Evolutionary conservation across 2,329 filamentous ascomycete genomes (phyloP).

Genomic region (Aspergillus niger): DNA sequence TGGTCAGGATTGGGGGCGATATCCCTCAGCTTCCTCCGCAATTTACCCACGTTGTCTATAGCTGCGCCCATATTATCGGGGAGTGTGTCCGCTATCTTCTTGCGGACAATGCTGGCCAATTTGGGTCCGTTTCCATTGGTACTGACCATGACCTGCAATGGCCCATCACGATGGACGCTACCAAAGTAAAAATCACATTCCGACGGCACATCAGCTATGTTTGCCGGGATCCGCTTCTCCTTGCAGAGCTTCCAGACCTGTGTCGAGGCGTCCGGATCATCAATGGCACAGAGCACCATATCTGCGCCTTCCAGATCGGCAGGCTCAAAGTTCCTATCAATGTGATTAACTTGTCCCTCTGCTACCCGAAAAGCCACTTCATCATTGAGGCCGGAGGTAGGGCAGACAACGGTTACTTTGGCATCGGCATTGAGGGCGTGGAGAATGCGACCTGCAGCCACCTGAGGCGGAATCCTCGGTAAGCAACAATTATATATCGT

Average conservation of each 20-base stretch:
- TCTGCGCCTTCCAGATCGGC: conserved; percentile 78
- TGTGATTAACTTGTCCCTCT: conserved; percentile 72
- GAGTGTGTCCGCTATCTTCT: conserved; percentile 74
- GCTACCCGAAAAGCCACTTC: conserved; percentile 83
- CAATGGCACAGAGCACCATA: conserved; percentile 92
- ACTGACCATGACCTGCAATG: conserved; percentile 96
- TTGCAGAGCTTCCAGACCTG: conserved; percentile 94
- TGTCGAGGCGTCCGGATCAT: conserved; percentile 88
- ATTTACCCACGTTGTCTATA: conserved; percentile 77
- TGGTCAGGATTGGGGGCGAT: conserved; percentile 72
- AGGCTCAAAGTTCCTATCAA: conserved; percentile 82
- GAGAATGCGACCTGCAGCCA: conserved; percentile 90
- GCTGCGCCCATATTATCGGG: conserved; percentile 81
- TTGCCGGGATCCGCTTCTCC: conserved; percentile 77
- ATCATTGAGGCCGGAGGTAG: conserved; percentile 75
- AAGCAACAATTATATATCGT: conserved; percentile 13
- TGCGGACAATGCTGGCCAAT: conserved; percentile 80
- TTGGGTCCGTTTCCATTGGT: conserved; percentile 96
- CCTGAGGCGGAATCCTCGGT: conserved; percentile 57
- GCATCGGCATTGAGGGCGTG: conserved; percentile 95
- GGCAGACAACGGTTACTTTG: conserved; percentile 81
- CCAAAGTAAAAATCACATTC: conserved; percentile 99
- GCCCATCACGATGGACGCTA: conserved; percentile 90
- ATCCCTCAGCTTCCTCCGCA: conserved; percentile 77
- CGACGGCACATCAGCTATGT: conserved; percentile 93